Base-by-base conservation (phyloP, 768 basidiomycete species). In the Tephrocybe sp. region DNA sequence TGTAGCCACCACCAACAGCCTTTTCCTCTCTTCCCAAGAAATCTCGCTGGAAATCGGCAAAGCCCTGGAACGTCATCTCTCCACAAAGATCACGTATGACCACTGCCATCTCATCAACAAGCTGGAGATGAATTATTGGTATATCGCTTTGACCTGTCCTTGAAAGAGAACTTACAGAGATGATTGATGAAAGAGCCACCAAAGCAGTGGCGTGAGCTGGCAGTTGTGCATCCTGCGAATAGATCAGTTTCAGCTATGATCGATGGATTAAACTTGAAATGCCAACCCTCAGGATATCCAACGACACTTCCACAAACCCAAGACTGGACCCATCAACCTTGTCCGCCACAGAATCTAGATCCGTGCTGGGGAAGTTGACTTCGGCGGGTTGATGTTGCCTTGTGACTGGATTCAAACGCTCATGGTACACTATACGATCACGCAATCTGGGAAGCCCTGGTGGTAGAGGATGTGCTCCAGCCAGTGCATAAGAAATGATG, bases 121-220 rank as follows among this genome's bases (percentile, higher is more conserved):
- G 60, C 74, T 76, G 38, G n/a, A n/a, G n/a, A n/a, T n/a, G n/a
- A n/a, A n/a, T n/a, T 19, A 25, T 31, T 18, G 33, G 24, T 16
- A 38, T 3, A 42, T 36, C 18, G 38, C 10, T 9, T 25, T 19
- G 42, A n/a, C 8, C 31, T 1, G 13, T 24, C 12, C 29, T 2
- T 42, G 3, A 30, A 21, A 11, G 10, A 3, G 40, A 19, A 58
- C 68, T 42, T 52, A 74, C 73, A 22, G 66, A 58, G 10, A 76
- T 62, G n/a, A 74, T 62, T 34, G 61, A 66, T 3, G 70, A 70
- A 13, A 76, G 61, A 3, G 72, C 70, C 13, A 74, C 62, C 15
- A 76, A 62, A 8, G 73, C 73, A 18, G 74, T 72, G 2, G 73
- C 70, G 58, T 76, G 72, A 1, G 69, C 69, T 12, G 75, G 72